Evolutionary conservation across 1,284 basidiomycete genomes (phyloP), one percentile per base, ranked within the genome.

Genomic region (Coniferiporia sulphurascens): DNA sequence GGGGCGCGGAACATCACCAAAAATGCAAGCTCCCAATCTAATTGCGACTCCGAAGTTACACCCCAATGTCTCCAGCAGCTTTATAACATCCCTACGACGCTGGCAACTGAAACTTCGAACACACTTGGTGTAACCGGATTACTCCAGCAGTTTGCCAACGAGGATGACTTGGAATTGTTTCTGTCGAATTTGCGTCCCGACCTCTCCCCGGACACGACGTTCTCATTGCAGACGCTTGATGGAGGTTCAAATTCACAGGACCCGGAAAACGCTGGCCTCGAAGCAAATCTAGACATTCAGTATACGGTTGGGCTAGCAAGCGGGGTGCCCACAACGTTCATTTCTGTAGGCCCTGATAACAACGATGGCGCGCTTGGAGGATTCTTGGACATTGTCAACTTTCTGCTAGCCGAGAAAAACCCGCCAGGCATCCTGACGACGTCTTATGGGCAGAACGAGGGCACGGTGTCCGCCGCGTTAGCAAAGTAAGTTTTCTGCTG

Each of bases 231-330:
- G 51, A 63, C 60, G 35, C 46, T 67, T 34, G 64, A 66, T 51
- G 65, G 64, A 10, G 68, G 68, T 19, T 19, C 21, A 8, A 65
- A 69, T 49, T 59, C 66, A 8, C 66, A 68, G 52, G 52, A 48
- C 35, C 32, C 17, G 12, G 27, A 46, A 8, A 15, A 63, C 2
- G 69, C 68, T 27, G 70, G 70, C 32, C 52, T 66, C 32, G 70
- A 72, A 63, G 71, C 70, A 9, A 70, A 73, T 59, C 64, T 74
- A 32, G 73, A 74, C 59, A 72, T 67, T 35, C 74, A 76, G 59
- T 76, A 75, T 63, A 75, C 74, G 12, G 66, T 75, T 27, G 67
- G 66, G 52, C 56, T 67, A 45, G 64, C 67, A 22, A 61, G 63
- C 38, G 62, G 65, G 43, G 65, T 67, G 19, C 62, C 66, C 12